Conservation (phyloP, 2,329 filamentous ascomycete species). For the Pleomassaria siparia region DNA sequence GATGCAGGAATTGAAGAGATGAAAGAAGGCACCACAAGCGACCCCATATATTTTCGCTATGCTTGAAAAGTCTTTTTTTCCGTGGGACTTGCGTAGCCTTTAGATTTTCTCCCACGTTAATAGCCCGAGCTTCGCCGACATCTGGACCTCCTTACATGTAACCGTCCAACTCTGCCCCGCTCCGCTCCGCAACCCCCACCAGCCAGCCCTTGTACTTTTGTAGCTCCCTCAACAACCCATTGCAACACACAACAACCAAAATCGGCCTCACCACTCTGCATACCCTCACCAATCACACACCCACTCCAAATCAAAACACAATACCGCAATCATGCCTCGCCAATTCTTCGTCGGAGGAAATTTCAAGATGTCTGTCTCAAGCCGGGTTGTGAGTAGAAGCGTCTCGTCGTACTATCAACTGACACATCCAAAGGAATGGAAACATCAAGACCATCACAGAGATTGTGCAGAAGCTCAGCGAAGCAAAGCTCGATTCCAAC, state of each 20-base stretch:
- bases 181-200: slow-evolving; percentile 27
- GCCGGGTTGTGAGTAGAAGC: slow-evolving; percentile 24
- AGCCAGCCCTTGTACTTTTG: slow-evolving; percentile 3
- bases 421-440: slow-evolving; percentile 73
- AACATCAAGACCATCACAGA: slow-evolving; percentile 84
- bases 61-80: not conserved
- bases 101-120: slow-evolving; percentile 29
- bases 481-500: slow-evolving; percentile 75
- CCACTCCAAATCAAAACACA: slow-evolving; percentile 3
- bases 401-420: slow-evolving; percentile 11
- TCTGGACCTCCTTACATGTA: slow-evolving; percentile 8
- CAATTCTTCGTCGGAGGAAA: slow-evolving; percentile 98
- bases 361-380: slow-evolving; percentile 84
- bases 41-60: not conserved
- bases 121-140: slow-evolving; percentile 33
- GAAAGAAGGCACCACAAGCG: not conserved
- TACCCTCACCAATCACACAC: not conserved
- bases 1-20: not conserved
- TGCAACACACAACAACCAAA: too few relatives aligned
- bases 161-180: slow-evolving; percentile 6
- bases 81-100: slow-evolving; percentile 1
- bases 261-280: slow-evolving; percentile 2
- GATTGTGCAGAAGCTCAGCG: slow-evolving; percentile 88
- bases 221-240: slow-evolving; percentile 9
- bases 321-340: slow-evolving; percentile 75